phyloP scores from a whole-genome alignment of 2,329 filamentous ascomycete genomes.

The Pleoardoris graminearum region DNA sequence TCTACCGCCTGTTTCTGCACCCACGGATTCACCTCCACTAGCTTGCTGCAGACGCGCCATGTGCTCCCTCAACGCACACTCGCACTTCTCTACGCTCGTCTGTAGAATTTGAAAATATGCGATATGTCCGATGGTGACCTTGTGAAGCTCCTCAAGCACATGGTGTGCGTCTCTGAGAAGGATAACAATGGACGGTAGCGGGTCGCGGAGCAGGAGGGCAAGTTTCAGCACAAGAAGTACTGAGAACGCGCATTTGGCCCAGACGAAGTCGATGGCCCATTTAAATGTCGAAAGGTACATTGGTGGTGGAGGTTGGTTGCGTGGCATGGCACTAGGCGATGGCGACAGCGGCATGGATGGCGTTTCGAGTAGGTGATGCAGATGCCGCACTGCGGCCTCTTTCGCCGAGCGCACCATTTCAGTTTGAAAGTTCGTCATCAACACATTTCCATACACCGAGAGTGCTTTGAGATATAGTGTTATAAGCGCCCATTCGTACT shows the following conservation, averaged over 20 bases:
- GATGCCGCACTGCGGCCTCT: constrained; percentile 55
- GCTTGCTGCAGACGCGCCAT: constrained; percentile 20
- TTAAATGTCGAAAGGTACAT: constrained; percentile 56
- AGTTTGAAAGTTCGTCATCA: constrained; percentile 55
- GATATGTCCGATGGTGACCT: constrained; percentile 50
- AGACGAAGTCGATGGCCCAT: constrained; percentile 62
- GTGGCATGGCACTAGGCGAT: constrained; percentile 27
- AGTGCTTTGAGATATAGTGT: constrained; percentile 58
- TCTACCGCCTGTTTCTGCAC: constrained; percentile 9
- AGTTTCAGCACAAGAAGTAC: constrained; percentile 59
- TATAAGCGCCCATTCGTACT: constrained; percentile 58
- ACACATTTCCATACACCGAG: constrained; percentile 52
- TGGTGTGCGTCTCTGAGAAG: constrained; percentile 51
- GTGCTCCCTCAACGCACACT: constrained; percentile 49
- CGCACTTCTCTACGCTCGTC: constrained; percentile 56
- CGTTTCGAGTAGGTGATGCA: constrained; percentile 51
- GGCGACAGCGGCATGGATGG: constrained; percentile 19
- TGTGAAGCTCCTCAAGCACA: constrained; percentile 50
- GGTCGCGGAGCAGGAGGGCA: constrained; percentile 53
- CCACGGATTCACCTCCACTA: background rate
- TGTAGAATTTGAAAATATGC: constrained; percentile 55
- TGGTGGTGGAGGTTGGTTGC: constrained; percentile 9
- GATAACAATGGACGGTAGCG: constrained; percentile 43
- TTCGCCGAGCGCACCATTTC: constrained; percentile 57
- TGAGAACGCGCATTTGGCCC: constrained; percentile 63